Evolutionary conservation across 2,329 filamentous ascomycete genomes (phyloP).

Genomic region (Aureobasidium lini): DNA sequence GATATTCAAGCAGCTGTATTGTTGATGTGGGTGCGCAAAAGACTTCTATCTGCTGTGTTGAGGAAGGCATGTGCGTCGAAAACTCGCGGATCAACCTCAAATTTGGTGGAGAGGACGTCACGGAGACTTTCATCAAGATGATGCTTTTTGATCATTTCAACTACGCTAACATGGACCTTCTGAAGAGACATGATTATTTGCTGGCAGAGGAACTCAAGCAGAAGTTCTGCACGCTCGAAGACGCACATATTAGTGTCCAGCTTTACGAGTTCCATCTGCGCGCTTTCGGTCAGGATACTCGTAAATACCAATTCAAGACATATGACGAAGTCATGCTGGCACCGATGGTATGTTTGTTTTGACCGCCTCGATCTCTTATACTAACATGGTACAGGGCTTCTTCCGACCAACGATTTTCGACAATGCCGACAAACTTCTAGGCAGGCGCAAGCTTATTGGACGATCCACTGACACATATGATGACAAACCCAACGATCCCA

Average conservation of each 20-base stretch:
- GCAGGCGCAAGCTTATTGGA: slow-evolving; percentile 72
- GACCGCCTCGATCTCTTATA: background rate
- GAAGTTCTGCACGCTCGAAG: slow-evolving; percentile 85
- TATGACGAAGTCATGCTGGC: slow-evolving; percentile 96
- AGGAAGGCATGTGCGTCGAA: slow-evolving; percentile 90
- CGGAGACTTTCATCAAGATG: slow-evolving; percentile 94
- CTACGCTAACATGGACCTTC: slow-evolving; percentile 88
- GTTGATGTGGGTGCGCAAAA: slow-evolving; percentile 96
- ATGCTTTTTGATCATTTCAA: slow-evolving; percentile 95
- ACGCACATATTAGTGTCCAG: slow-evolving; percentile 82
- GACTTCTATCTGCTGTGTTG: slow-evolving; percentile 92
- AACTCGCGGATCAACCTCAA: slow-evolving; percentile 94
- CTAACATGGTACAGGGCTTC: slow-evolving; percentile 50
- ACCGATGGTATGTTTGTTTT: slow-evolving; percentile 54
- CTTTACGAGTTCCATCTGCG: slow-evolving; percentile 85
- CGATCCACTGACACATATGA: slow-evolving; percentile 94
- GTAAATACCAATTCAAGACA: slow-evolving; percentile 91
- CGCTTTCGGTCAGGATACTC: slow-evolving; percentile 77
- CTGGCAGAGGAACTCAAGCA: slow-evolving; percentile 93
- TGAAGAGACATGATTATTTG: slow-evolving; percentile 82
- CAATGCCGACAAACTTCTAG: slow-evolving; percentile 67
- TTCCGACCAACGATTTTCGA: slow-evolving; percentile 87
- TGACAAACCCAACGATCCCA: slow-evolving; percentile 81
- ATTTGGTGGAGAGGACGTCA: slow-evolving; percentile 86
- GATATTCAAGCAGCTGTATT: slow-evolving; percentile 88